Evolutionary conservation across 2,329 filamentous ascomycete genomes (phyloP).

Genomic region (Tolypocladium endophyticum): DNA sequence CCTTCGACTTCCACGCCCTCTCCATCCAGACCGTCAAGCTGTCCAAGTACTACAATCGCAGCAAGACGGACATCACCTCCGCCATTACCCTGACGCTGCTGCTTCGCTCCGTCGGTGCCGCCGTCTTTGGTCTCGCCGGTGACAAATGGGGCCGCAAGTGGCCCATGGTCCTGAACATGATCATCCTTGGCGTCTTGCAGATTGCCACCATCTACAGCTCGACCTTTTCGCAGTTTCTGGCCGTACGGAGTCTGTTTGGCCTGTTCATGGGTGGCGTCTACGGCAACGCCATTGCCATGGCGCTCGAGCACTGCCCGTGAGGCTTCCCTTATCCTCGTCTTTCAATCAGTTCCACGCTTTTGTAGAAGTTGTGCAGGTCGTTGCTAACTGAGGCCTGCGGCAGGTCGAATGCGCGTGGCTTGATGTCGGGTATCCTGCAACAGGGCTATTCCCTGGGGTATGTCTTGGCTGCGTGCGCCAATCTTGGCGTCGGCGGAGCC

Average conservation of each 20-base stretch:
- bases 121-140: conserved; percentile 64
- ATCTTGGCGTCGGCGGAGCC: conserved; percentile 58
- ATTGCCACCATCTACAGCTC: conserved; percentile 67
- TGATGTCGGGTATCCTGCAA: conserved; percentile 75
- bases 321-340: conserved; percentile 8
- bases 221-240: conserved; percentile 66
- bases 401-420: conserved; percentile 55
- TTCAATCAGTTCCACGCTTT: not conserved
- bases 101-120: conserved; percentile 64
- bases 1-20: conserved; percentile 75
- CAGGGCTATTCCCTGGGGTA: conserved; percentile 77
- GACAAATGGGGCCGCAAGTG: conserved; percentile 76
- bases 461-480: conserved; percentile 65
- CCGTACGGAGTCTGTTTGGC: conserved; percentile 62
- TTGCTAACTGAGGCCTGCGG: conserved; percentile 10
- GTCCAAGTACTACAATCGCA: conserved; percentile 35
- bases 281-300: conserved; percentile 69
- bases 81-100: conserved; percentile 69
- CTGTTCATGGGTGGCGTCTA: conserved; percentile 76
- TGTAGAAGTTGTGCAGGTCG: not conserved
- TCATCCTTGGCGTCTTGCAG: conserved; percentile 55
- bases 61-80: conserved; percentile 58
- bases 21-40: conserved; percentile 70
- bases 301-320: conserved; percentile 60
- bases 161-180: conserved; percentile 75